Percentiles rank a stretch among this genome's conserved stretches.
phyloP scores from a whole-genome alignment of 2,329 filamentous ascomycete genomes.

The Colletotrichum incanum region DNA sequence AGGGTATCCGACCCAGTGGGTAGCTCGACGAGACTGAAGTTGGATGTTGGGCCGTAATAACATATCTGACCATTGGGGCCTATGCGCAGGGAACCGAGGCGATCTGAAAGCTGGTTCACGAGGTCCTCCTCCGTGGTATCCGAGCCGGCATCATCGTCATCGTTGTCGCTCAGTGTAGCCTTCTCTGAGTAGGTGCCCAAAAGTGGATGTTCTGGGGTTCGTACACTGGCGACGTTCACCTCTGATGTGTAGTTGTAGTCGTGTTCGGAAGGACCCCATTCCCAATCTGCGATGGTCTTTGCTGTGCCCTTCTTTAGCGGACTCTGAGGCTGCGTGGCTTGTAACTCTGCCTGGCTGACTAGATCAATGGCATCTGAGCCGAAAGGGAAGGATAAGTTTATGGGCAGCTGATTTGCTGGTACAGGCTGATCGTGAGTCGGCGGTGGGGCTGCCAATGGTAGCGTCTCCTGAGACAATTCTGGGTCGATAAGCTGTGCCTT shows the following conservation, averaged over 20 bases:
- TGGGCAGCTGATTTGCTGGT: not conserved
- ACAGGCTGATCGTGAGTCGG: not conserved
- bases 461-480: not conserved
- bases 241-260: not conserved
- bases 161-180: slow-evolving; percentile 41
- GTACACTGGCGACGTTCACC: slow-evolving; percentile 9
- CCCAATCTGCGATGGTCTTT: slow-evolving; percentile 10
- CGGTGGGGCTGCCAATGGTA: not conserved
- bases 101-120: slow-evolving; percentile 48
- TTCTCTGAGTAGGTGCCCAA: slow-evolving; percentile 25
- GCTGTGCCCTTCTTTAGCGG: not conserved
- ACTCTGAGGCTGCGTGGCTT: not conserved
- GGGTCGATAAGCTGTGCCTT: slow-evolving; percentile 4
- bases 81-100: slow-evolving; percentile 48
- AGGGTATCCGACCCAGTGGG: slow-evolving; percentile 44
- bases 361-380: not conserved
- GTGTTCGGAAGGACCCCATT: slow-evolving; percentile 12
- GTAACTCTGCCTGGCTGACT: not conserved
- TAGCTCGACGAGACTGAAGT: slow-evolving; percentile 49
- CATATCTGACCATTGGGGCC: slow-evolving; percentile 46
- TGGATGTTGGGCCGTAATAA: slow-evolving; percentile 49
- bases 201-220: slow-evolving; percentile 6
- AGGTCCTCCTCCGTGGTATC: slow-evolving; percentile 43
- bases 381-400: not conserved
- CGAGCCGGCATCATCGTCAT: slow-evolving; percentile 42